A percentile compares a stretch with the other conserved stretches of the same genome.
These are phyloP conservation scores for Beauveria medogensis DNA, from an alignment of 2,329 filamentous ascomycete genomes.

Conservation along the genomic window DNA sequence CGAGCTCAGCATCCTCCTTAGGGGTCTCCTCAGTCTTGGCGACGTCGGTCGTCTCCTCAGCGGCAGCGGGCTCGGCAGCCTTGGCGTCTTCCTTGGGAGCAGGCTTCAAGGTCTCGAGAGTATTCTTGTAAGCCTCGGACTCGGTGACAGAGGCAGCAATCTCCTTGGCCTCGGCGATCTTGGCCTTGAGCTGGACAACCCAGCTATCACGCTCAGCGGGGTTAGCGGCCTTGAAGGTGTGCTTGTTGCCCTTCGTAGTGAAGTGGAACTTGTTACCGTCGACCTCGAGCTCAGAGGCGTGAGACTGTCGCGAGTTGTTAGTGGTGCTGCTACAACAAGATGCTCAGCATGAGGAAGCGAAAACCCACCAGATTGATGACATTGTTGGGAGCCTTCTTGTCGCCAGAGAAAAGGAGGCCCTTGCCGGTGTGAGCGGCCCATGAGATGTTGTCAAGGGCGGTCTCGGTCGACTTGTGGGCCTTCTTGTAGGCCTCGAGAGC, in stretches of 20 bases:
- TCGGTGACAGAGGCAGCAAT: conserved; percentile 63
- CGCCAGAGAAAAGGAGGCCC: conserved; percentile 85
- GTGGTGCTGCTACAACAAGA: conserved; percentile 3
- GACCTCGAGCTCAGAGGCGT: conserved; percentile 62
- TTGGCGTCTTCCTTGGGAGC: conserved; percentile 30
- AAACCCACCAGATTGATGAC: conserved; percentile 74
- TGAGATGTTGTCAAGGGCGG: conserved; percentile 70
- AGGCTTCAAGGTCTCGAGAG: conserved; percentile 62
- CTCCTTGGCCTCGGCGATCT: conserved; percentile 79
- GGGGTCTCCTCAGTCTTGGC: conserved; percentile 36
- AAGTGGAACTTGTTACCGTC: conserved; percentile 83
- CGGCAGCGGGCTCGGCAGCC: conserved; percentile 11
- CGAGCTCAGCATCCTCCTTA: conserved; percentile 27
- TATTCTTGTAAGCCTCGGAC: conserved; percentile 82
- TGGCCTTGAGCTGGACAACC: conserved; percentile 75
- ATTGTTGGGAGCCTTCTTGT: conserved; percentile 73
- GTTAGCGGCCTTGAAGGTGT: conserved; percentile 78
- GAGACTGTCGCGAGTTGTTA: conserved; percentile 37
- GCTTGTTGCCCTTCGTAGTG: conserved; percentile 80
- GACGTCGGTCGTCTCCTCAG: conserved; percentile 46
- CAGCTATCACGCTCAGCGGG: conserved; percentile 82
- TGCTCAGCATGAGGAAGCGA: neutral
- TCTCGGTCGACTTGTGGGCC: conserved; percentile 71
- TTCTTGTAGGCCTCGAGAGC: conserved; percentile 71
- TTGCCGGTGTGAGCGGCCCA: conserved; percentile 94